phyloP scores from a whole-genome alignment of 306 rosid genomes.

The Cicer judaicum region DNA sequence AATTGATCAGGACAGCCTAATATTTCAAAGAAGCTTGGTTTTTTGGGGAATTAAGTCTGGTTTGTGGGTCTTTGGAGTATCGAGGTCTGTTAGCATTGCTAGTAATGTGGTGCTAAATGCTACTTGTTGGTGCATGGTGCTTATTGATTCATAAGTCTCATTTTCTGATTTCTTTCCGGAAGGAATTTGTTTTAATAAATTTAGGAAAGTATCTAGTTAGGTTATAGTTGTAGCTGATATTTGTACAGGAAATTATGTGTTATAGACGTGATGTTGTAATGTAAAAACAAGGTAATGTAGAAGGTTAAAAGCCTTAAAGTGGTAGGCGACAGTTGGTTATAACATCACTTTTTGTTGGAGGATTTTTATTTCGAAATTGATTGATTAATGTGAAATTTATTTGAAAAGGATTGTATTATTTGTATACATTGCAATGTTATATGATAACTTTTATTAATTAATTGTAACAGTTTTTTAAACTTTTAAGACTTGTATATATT shows the following conservation, averaged over 20 bases:
- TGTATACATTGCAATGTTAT: too few relatives aligned
- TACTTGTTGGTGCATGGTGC: constrained; percentile 6
- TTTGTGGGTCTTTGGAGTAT: constrained; percentile 10
- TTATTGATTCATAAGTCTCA: constrained; percentile 38
- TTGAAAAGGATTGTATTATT: too few relatives aligned
- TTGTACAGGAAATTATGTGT: constrained; percentile 45
- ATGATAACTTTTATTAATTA: too few relatives aligned
- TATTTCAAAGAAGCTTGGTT: constrained; percentile 36
- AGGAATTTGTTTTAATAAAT: constrained; percentile 12
- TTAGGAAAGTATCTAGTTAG: constrained; percentile 34
- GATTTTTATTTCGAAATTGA: too few relatives aligned
- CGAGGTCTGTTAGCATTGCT: constrained; percentile 31
- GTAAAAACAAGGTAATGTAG: constrained; percentile 7
- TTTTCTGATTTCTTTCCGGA: constrained; percentile 11
- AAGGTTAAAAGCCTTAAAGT: constrained; percentile 29
- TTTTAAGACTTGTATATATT: too few relatives aligned
- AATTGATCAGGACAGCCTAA: constrained; percentile 3
- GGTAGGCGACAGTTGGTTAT: not conserved
- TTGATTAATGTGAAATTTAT: too few relatives aligned
- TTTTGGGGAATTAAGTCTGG: constrained; percentile 23
- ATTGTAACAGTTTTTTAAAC: too few relatives aligned
- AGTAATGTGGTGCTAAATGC: constrained; percentile 29
- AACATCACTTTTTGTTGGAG: too few relatives aligned
- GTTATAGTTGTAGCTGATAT: constrained; percentile 40
- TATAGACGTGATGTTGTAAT: not conserved